Base-by-base conservation (phyloP, 2,329 filamentous ascomycete genomes). In the Penicillium sp. region DNA sequence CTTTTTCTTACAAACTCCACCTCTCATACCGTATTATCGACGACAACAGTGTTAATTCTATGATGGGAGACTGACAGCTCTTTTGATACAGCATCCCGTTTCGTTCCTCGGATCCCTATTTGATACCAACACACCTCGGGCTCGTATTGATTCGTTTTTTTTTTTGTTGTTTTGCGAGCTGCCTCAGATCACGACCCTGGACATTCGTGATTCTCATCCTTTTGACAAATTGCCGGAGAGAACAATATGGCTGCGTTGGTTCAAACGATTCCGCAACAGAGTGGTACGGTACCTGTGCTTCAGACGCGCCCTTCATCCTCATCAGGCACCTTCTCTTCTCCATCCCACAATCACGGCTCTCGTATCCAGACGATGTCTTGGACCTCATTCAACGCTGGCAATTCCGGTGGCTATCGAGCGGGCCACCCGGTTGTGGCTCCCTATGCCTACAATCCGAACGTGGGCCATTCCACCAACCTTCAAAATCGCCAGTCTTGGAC, bases 171-270 rank as follows among this genome's bases (percentile, higher is more conserved):
- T 51, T 40, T 13, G 47, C 47, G 39, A 57, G 58, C 56, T 47
- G 34, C 18, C 18, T 42, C 18, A 42, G 51, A 58, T 63, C 58
- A 59, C 58, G 52, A 61, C 61, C 56, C 59, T 53, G 56, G 54
- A 60, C 49, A 46, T 51, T 63, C 57, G 60, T 57, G 53, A 55
- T 53, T 46, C 18, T 13, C 19, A 47, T 56, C 41, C 53, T 55
- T 57, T 57, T 48, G 51, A 55, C 44, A 56, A 59, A 40, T 32
- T 42, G 53, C 53, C 56, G 57, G 65, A 55, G 59, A 62, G 63
- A 70, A 69, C 80, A 87, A 72, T 73, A 93, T 94, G 90, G 89
- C 89, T 79, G 88, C 89, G 74, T 81, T 93, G 79, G 87, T 92
- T 69, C 90, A 93, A 78, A 85, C 87, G 58, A 89, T 89, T 71